phyloP scores from a whole-genome alignment of 2,329 filamentous ascomycete species.

The Beauveria scarabaeidicola region DNA sequence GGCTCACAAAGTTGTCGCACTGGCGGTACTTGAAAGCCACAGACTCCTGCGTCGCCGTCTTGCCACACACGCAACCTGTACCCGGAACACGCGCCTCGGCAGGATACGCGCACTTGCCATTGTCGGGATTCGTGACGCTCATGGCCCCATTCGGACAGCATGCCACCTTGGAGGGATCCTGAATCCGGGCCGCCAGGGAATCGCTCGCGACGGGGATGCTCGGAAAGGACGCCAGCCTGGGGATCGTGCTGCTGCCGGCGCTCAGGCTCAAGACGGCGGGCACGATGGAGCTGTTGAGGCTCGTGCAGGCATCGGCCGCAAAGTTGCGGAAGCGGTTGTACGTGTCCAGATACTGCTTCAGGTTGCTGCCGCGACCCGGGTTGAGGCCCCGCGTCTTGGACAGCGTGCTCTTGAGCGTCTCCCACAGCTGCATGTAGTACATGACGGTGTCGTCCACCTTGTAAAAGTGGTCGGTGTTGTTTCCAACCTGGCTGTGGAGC shows the following conservation, averaged over 20 bases:
- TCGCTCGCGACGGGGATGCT: constrained; percentile 20
- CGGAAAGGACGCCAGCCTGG: constrained; percentile 22
- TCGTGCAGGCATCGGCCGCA: constrained; percentile 26
- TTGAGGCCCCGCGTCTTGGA: constrained; percentile 16
- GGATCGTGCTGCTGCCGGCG: constrained; percentile 22
- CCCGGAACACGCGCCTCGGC: constrained; percentile 20
- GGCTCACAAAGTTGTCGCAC: constrained; percentile 24
- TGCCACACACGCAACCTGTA: constrained; percentile 28
- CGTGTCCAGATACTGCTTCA: constrained; percentile 23
- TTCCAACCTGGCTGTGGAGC: constrained; percentile 19
- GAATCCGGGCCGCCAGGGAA: constrained; percentile 25
- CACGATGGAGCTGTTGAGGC: constrained; percentile 23
- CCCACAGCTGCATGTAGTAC: constrained; percentile 23
- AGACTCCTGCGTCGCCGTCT: constrained; percentile 15
- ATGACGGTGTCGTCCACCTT: constrained; percentile 21
- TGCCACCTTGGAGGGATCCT: constrained; percentile 24
- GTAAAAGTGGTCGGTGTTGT: constrained; percentile 13
- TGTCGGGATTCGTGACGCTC: constrained; percentile 14
- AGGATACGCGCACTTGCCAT: constrained; percentile 23
- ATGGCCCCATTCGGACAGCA: constrained; percentile 24
- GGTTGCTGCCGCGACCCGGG: constrained; percentile 16
- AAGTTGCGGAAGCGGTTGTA: constrained; percentile 24
- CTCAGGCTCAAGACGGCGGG: constrained; percentile 26
- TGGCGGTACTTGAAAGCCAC: constrained; percentile 26
- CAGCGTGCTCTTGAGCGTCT: constrained; percentile 24